Conservation (phyloP, 2,329 filamentous ascomycete genomes). For the Aspergillus transmontanensis region DNA sequence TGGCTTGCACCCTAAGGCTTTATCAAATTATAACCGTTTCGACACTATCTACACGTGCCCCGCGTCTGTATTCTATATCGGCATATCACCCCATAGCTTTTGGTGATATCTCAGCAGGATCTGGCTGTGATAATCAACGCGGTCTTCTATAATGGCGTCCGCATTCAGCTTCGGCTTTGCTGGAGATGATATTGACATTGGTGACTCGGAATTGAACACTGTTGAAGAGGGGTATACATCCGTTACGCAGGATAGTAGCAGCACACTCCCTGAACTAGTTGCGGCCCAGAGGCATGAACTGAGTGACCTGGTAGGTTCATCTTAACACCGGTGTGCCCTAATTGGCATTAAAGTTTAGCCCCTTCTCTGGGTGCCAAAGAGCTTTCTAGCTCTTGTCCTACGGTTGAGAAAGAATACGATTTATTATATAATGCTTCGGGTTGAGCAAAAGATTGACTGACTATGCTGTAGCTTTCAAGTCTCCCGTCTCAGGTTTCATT, state of each 20-base stretch:
- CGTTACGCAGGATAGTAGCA: slow-evolving; percentile 9
- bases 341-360: neutral
- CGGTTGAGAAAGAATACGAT: slow-evolving; percentile 10
- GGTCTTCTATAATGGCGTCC: slow-evolving; percentile 28
- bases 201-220: slow-evolving; percentile 34
- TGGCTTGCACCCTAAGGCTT: neutral
- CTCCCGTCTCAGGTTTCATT: slow-evolving; percentile 64
- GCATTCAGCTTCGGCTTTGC: slow-evolving; percentile 61
- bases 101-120: neutral
- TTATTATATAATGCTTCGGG: neutral
- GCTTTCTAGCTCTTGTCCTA: neutral
- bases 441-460: neutral
- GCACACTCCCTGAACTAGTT: slow-evolving; percentile 34
- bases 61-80: neutral
- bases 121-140: too few species aligned
- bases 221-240: slow-evolving; percentile 16
- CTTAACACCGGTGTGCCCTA: neutral
- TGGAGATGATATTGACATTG: slow-evolving; percentile 60
- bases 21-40: neutral
- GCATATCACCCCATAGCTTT: neutral
- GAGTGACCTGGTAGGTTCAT: slow-evolving; percentile 52
- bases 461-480: slow-evolving; percentile 48
- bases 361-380: neutral
- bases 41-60: neutral
- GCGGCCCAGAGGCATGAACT: slow-evolving; percentile 47